Evolutionary conservation across 2,329 filamentous ascomycete species (phyloP).

Genomic region (Sclerotinia sclerotiorum): DNA sequence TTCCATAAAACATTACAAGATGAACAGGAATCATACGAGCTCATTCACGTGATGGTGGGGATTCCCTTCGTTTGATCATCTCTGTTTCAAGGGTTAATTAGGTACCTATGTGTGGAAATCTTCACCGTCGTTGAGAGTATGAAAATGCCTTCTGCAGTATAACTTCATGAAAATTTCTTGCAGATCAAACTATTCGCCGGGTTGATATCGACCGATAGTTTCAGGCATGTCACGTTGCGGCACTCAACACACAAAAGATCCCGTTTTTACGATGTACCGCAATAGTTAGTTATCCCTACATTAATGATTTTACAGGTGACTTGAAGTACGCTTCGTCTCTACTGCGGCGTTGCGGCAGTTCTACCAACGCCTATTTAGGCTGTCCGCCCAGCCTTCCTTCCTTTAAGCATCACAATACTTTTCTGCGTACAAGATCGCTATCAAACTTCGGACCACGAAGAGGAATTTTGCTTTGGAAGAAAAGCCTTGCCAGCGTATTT

Average conservation of each 20-base stretch:
- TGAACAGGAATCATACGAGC: background rate
- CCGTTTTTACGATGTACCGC: background rate
- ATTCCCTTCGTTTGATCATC: background rate
- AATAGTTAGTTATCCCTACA: background rate
- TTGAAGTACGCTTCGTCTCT: background rate
- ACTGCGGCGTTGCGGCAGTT: background rate
- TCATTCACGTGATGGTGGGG: constrained; percentile 1
- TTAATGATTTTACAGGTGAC: background rate
- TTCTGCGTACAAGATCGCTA: background rate
- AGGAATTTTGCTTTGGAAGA: background rate
- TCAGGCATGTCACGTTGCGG: background rate
- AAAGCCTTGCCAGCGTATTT: background rate
- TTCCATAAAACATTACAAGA: background rate
- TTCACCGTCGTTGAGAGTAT: background rate
- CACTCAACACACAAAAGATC: background rate
- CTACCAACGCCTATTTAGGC: background rate
- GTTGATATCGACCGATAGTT: background rate
- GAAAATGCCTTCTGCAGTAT: background rate
- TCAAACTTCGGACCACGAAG: background rate
- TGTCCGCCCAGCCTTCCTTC: background rate
- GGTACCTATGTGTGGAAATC: background rate
- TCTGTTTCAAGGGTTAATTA: background rate
- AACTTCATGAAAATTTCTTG: background rate
- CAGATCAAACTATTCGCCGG: background rate
- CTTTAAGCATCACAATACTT: background rate